phyloP scores from a whole-genome alignment of 2,329 filamentous ascomycete species.

The Fusarium palustre region DNA sequence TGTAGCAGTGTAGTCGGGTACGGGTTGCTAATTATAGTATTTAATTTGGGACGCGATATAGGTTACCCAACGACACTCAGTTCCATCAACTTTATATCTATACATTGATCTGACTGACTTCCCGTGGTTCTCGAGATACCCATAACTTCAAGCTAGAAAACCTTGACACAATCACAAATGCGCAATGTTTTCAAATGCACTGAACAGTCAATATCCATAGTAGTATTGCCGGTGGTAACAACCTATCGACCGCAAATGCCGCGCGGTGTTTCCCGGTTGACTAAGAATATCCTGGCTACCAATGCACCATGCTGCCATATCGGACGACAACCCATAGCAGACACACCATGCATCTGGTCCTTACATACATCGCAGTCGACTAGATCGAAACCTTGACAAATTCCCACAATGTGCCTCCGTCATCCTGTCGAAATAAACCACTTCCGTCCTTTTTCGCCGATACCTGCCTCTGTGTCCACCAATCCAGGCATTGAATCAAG shows the following conservation, averaged over 20 bases:
- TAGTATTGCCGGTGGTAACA: accelerated
- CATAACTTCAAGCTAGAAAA: too few species aligned
- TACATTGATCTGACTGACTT: too few species aligned
- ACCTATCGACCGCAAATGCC: accelerated
- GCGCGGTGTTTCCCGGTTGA: accelerated
- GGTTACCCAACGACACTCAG: too few species aligned
- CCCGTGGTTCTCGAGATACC: too few species aligned
- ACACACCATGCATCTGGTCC: background rate
- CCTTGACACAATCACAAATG: too few species aligned
- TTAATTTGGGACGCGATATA: too few species aligned
- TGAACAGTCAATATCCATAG: too few species aligned
- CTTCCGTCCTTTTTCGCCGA: background rate
- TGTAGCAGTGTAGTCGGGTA: background rate
- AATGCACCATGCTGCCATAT: accelerated
- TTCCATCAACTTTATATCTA: too few species aligned
- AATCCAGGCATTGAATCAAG: background rate
- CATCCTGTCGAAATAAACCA: background rate
- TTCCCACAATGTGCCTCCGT: background rate
- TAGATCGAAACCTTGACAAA: background rate
- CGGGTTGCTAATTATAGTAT: background rate
- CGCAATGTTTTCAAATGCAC: too few species aligned
- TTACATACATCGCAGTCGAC: background rate
- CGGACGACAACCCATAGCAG: background rate
- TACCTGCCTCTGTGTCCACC: slow-evolving; percentile 4
- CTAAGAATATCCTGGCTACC: accelerated